Percentiles rank a stretch among this genome's conserved stretches.
phyloP scores from a whole-genome alignment of 2,329 filamentous ascomycete genomes.

The Endothia cerciana region DNA sequence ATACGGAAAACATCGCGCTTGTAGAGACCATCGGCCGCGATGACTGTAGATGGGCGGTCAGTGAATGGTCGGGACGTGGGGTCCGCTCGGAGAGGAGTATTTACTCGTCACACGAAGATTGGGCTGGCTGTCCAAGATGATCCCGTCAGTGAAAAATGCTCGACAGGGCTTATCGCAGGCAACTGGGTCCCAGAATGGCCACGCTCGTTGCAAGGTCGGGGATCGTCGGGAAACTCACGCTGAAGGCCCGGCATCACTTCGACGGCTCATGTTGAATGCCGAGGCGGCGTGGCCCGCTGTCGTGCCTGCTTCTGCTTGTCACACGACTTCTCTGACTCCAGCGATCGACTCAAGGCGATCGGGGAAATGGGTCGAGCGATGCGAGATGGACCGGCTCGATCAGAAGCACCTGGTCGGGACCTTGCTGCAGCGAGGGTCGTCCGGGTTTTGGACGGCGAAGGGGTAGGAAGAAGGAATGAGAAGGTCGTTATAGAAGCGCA shows the following conservation, averaged over 20 bases:
- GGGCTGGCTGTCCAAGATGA: slow-evolving; percentile 61
- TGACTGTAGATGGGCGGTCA: slow-evolving; percentile 67
- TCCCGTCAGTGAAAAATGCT: slow-evolving; percentile 15
- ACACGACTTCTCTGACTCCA: slow-evolving; percentile 18
- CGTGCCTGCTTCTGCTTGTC: slow-evolving; percentile 30
- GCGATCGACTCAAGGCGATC: slow-evolving; percentile 1
- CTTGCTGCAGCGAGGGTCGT: slow-evolving; percentile 2
- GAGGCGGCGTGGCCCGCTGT: slow-evolving; percentile 31
- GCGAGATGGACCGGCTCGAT: slow-evolving; percentile 9
- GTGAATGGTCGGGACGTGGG: slow-evolving; percentile 34
- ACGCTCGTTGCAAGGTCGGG: slow-evolving; percentile 21
- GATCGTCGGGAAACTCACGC: slow-evolving; percentile 53
- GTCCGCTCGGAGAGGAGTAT: slow-evolving; percentile 37
- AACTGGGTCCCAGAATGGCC: too few species aligned
- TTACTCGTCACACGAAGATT: slow-evolving; percentile 94
- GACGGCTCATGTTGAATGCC: slow-evolving; percentile 49
- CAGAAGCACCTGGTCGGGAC: neutral
- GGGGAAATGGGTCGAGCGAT: slow-evolving; percentile 10
- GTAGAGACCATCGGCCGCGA: slow-evolving; percentile 97
- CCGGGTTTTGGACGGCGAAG: slow-evolving; percentile 6
- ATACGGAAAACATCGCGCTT: slow-evolving; percentile 99
- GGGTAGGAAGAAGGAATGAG: neutral
- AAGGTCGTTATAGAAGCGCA: slow-evolving; percentile 5
- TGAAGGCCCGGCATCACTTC: slow-evolving; percentile 65
- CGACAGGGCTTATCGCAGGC: slow-evolving; percentile 19